Evolutionary conservation across 2,329 filamentous ascomycete species (phyloP), one percentile per base, ranked within the genome.

Genomic region (Epichloe gansuensis): DNA sequence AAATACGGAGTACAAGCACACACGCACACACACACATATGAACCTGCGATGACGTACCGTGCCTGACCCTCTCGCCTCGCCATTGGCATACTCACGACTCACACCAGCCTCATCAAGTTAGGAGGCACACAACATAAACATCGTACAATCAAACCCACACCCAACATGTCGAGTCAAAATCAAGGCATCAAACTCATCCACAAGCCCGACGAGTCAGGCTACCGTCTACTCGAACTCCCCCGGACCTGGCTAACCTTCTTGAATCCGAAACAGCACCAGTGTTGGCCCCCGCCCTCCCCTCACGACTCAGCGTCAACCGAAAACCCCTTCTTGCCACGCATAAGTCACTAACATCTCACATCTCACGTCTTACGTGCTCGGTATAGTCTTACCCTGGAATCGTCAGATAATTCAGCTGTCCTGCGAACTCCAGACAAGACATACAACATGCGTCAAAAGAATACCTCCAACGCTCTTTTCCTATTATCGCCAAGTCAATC

Each of bases 401-500:
- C 74, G 12, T 76, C 76, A 21, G 68, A 74, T 23, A 66, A 72
- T 1, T 63, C 65, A 2, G 79, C 80, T 28, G 62, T 82, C 43
- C 72, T 84, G 51, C 75, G 69, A 58, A 73, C 74, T 1, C 73
- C 72, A 3, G 65, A 69, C 51, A 75, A 74, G 58, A 76, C 74
- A 15, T 85, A 82, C 66, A 72, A 73, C 5, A 71, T 85, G 46
- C 78, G 77, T 34, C 81, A 84, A 61, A 84, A 84, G 63, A 84
- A 83, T 63, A 83, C 81, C 0, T 85, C 81, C 46, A 85, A 85
- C 61, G 76, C 77, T n/a, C 71, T 85, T 46, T 76, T 83, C 59
- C 63, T 85, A 3, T 68, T 84, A 35, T 63, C 68, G 28, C 67
- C 72, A 5, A 41, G 54, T 46, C 17, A 54, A 12, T 46, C 59